These are phyloP conservation scores for Larix sibirica DNA, from an alignment of 83 land plant species.

Conservation along the genomic window DNA sequence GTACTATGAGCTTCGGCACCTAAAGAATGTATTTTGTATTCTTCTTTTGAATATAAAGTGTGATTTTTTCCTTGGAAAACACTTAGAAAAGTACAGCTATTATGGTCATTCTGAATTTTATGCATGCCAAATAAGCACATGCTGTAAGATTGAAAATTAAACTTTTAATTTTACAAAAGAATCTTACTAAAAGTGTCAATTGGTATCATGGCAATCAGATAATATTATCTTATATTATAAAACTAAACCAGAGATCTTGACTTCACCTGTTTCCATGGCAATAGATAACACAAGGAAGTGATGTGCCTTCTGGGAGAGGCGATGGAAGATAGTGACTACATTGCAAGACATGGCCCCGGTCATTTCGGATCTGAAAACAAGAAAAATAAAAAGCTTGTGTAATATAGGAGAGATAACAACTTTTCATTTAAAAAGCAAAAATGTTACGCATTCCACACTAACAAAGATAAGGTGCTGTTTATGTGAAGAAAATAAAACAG, in stretches of 20 bases:
- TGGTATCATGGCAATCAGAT: background rate
- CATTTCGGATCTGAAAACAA: conserved; percentile 72
- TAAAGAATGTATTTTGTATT: too few relatives aligned
- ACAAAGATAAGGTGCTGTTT: background rate
- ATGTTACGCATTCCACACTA: background rate
- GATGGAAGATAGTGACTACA: conserved; percentile 96
- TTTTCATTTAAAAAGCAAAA: background rate
- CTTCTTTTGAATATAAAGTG: too few relatives aligned
- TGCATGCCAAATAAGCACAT: background rate
- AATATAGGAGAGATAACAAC: background rate
- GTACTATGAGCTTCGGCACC: too few relatives aligned
- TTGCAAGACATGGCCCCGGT: conserved; percentile 78
- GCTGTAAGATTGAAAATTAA: background rate
- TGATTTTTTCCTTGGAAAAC: too few relatives aligned
- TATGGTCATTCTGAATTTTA: background rate
- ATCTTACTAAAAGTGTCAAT: background rate
- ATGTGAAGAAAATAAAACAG: conserved; percentile 10
- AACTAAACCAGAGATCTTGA: background rate
- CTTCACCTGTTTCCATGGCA: conserved; percentile 98
- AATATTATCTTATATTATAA: background rate
- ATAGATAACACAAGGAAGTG: conserved; percentile 97
- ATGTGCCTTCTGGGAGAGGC: conserved; percentile 53
- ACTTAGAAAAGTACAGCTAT: too few relatives aligned
- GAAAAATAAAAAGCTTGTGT: background rate
- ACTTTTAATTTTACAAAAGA: background rate